A percentile compares a stretch with the other conserved stretches of the same genome.
Conservation (phyloP, 2,329 filamentous ascomycete genomes). For the Colletotrichum abscissum region DNA sequence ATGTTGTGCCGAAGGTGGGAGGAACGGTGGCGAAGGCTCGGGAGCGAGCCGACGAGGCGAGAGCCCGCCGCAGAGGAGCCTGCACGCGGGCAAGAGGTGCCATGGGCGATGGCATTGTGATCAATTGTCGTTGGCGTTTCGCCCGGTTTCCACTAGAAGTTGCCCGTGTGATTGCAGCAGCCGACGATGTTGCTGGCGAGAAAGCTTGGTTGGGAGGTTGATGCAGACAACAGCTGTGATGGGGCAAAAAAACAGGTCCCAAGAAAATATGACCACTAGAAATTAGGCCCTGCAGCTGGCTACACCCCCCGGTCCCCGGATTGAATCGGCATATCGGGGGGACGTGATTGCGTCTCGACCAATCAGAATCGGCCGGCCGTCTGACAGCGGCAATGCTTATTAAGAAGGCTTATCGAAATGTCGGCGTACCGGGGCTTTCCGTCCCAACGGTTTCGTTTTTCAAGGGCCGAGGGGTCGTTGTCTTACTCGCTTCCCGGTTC, state of each 20-base stretch:
- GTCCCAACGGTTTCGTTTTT: constrained; percentile 30
- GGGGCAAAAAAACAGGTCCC: constrained; percentile 24
- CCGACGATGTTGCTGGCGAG: background rate
- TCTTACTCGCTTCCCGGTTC: background rate
- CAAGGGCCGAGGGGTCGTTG: background rate
- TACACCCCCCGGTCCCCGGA: constrained; percentile 26
- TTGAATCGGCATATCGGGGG: constrained; percentile 34
- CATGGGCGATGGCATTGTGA: constrained; percentile 52
- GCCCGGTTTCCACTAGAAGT: background rate
- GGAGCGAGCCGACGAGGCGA: constrained; percentile 45
- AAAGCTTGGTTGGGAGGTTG: background rate
- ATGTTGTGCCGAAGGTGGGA: constrained; percentile 41
- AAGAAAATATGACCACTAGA: constrained; percentile 17
- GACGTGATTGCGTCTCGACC: background rate
- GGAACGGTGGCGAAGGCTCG: constrained; percentile 62
- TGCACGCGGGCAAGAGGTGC: constrained; percentile 55
- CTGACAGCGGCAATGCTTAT: constrained; percentile 23
- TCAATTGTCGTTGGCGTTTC: background rate
- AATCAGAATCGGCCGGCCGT: background rate
- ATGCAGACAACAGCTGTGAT: constrained; percentile 7
- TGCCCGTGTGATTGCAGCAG: background rate
- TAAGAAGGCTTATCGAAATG: constrained; percentile 7
- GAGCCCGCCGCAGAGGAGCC: constrained; percentile 54
- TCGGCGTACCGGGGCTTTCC: constrained; percentile 25
- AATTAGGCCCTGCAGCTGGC: constrained; percentile 30